phyloP scores from a whole-genome alignment of 345 rosid genomes.

The Sapria himalayana region DNA sequence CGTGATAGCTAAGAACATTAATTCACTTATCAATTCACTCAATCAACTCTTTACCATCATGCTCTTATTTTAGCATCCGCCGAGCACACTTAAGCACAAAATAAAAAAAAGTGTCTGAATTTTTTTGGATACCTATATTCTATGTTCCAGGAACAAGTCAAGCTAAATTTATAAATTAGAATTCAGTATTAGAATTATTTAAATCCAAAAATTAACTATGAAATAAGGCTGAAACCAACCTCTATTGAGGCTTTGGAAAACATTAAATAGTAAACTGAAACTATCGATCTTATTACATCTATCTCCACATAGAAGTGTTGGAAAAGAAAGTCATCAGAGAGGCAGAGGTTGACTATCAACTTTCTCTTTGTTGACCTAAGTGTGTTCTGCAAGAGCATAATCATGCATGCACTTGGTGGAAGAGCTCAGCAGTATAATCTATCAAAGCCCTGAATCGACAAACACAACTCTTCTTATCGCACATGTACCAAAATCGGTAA shows the following conservation, averaged over 20 bases:
- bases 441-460: constrained; percentile 53
- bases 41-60: constrained; percentile 27
- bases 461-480: constrained; percentile 45
- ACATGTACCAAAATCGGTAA: constrained; percentile 45
- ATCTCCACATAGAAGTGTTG: constrained; percentile 44
- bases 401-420: constrained; percentile 35
- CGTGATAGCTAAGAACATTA: constrained; percentile 31
- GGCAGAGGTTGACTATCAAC: no score
- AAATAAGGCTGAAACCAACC: no score
- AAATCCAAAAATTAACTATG: no score
- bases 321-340: constrained; percentile 41
- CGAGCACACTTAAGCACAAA: constrained; percentile 33
- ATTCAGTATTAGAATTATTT: not conserved
- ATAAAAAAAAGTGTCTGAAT: constrained; percentile 40
- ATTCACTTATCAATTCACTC: constrained; percentile 28
- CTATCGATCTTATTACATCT: constrained; percentile 51
- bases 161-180: constrained; percentile 1
- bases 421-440: constrained; percentile 40
- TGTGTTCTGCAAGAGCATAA: constrained; percentile 19
- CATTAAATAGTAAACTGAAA: constrained; percentile 13
- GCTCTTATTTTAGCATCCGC: constrained; percentile 35
- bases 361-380: constrained; percentile 37
- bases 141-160: constrained; percentile 9
- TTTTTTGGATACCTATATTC: constrained; percentile 33
- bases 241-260: not conserved